phyloP scores from a whole-genome alignment of 1,284 basidiomycete species.

The Marasmius tenuissimus region DNA sequence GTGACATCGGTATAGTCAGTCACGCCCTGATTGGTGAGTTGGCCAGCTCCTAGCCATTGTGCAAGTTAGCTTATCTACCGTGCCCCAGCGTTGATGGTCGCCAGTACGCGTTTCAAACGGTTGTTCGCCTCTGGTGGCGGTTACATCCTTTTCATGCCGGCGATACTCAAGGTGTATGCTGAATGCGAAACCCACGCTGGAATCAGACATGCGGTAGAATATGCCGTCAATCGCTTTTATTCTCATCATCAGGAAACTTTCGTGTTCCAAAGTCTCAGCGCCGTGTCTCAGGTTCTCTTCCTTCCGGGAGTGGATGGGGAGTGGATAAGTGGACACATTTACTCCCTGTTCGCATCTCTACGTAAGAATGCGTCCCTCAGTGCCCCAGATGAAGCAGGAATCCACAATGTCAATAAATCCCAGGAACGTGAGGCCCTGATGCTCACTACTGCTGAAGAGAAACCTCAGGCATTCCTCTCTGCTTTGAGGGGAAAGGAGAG shows the following conservation, averaged over 20 bases:
- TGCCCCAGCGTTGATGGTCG: conserved; percentile 68
- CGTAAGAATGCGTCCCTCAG: conserved; percentile 37
- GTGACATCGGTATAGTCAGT: conserved; percentile 70
- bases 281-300: conserved; percentile 55
- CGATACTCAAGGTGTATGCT: conserved; percentile 66
- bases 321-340: conserved; percentile 54
- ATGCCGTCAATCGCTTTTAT: conserved; percentile 71
- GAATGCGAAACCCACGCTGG: conserved; percentile 54
- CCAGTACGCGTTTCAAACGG: conserved; percentile 75
- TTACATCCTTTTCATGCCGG: conserved; percentile 72
- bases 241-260: conserved; percentile 76
- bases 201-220: conserved; percentile 70
- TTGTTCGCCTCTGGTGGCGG: conserved; percentile 72
- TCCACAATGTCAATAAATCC: conserved; percentile 61
- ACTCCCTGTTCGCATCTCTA: conserved; percentile 55
- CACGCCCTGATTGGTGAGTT: conserved; percentile 70
- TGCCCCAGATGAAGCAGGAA: conserved; percentile 63
- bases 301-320: conserved; percentile 47
- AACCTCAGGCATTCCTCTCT: conserved; percentile 61
- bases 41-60: no score
- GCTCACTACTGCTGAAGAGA: conserved; percentile 66
- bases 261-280: conserved; percentile 72
- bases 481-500: conserved; percentile 42
- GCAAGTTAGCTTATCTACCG: no score
- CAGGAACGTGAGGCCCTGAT: conserved; percentile 76